These are phyloP conservation scores for Rauvolfia tetraphylla DNA, from an alignment of 257 asterid genomes.

Conservation along the genomic window DNA sequence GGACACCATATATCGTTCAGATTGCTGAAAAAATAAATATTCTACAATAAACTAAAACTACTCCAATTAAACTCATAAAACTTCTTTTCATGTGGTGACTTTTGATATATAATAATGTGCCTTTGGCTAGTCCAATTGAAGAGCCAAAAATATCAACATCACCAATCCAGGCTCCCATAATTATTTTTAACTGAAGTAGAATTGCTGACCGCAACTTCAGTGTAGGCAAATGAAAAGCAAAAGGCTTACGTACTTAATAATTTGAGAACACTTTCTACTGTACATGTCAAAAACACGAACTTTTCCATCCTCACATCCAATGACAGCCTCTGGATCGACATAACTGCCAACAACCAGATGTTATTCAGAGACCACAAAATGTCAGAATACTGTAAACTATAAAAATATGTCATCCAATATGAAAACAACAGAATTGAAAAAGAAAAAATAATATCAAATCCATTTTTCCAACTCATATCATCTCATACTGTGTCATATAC, in stretches of 20 bases:
- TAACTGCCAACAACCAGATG: constrained; percentile 48
- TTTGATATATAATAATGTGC: too few species aligned
- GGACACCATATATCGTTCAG: not conserved
- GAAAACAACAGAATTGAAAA: not conserved
- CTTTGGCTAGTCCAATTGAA: not conserved
- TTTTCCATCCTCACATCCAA: constrained; percentile 94
- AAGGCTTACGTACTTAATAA: constrained; percentile 54
- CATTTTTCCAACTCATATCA: not conserved
- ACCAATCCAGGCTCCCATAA: not conserved
- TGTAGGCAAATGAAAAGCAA: constrained; percentile 2
- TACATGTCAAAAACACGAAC: constrained; percentile 91
- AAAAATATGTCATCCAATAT: not conserved
- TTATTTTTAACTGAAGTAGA: not conserved
- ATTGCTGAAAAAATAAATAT: not conserved
- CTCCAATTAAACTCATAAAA: not conserved
- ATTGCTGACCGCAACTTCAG: not conserved
- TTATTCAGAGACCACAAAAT: not conserved
- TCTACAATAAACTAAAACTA: not conserved
- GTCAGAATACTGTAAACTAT: not conserved
- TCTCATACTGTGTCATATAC: not conserved
- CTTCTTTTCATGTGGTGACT: not conserved
- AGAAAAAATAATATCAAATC: not conserved
- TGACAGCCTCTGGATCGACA: constrained; percentile 86
- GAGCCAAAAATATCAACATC: too few species aligned
- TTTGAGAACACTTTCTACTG: constrained; percentile 80